Evolutionary conservation across 2,329 filamentous ascomycete genomes (phyloP), one percentile per base, ranked within the genome.

Genomic region (Sclerotinia borealis): DNA sequence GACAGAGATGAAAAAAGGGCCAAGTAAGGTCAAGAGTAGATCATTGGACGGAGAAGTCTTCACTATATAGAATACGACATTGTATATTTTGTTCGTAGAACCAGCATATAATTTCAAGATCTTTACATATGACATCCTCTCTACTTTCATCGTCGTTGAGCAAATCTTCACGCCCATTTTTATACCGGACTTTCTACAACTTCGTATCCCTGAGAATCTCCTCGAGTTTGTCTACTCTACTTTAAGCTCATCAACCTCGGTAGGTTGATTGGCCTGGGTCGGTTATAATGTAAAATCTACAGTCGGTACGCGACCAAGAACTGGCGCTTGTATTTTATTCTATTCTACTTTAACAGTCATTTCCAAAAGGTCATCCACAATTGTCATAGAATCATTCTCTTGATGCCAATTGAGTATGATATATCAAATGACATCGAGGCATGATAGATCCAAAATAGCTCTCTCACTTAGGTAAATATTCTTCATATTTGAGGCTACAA

Each of bases 1-100:
- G 90, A 77, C 78, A 49, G 74, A 83, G 31, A 91, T 91, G 87
- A 59, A 66, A 37, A 37, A 64, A 4, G 72, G 72, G 1, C 69
- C 72, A 22, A 74, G 72, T 65, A 71, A 65, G 47, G 54, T 74
- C 9, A 73, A 70, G 61, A 70, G 69, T 51, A 64, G 70, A 39
- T 61, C 50, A 36, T 22, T 69, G 22, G 61, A 70, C 39, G 67
- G 67, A 13, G 67, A 70, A 43, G 59, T 68, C 13, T 61, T 68
- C 48, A 59, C 51, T 34, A 54, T 25, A 29, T 65, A 63, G 25
- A 39, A 39, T 47, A 27, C 39, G 34, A 29, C 10, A 27, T 48
- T 19, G 29, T 22, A 10, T 29, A 45, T 56, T 25, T 56, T 56
- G 19, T 48, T 49, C 11, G 27, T 47, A 47, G 31, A 37, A 31